phyloP scores from a whole-genome alignment of 345 rosid species.

The Limnanthes douglasii region DNA sequence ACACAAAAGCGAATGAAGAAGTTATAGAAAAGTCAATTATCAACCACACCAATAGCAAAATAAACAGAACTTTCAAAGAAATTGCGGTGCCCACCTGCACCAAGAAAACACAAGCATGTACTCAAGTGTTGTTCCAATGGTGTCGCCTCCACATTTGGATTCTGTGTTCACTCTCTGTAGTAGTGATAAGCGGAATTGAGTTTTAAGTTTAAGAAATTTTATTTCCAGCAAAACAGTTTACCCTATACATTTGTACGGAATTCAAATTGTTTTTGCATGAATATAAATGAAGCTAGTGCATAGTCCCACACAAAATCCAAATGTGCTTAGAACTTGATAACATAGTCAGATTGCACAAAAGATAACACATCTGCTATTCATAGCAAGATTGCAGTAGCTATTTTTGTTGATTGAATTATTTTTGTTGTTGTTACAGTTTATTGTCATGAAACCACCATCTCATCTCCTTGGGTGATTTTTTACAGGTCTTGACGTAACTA shows the following conservation, averaged over 20 bases:
- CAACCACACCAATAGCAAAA: constrained; percentile 66
- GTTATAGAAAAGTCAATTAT: constrained; percentile 31
- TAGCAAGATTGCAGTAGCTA: constrained; percentile 1
- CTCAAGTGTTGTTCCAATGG: constrained; percentile 34
- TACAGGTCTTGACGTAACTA: constrained; percentile 60
- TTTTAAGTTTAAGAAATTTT: too few relatives aligned
- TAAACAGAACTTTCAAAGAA: constrained; percentile 65
- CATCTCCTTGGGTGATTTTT: constrained; percentile 79
- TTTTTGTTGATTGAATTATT: too few relatives aligned
- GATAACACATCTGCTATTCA: too few relatives aligned
- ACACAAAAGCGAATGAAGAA: constrained; percentile 28
- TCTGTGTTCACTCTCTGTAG: constrained; percentile 59
- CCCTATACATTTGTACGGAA: too few relatives aligned
- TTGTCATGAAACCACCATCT: constrained; percentile 91
- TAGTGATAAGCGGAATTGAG: too few relatives aligned
- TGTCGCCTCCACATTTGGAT: constrained; percentile 69
- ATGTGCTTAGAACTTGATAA: too few relatives aligned
- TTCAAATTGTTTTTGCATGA: too few relatives aligned
- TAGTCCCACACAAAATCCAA: too few relatives aligned
- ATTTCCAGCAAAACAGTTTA: too few relatives aligned
- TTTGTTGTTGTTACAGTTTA: constrained; percentile 27
- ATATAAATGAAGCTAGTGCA: too few relatives aligned
- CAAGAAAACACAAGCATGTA: constrained; percentile 52
- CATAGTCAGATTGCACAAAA: too few relatives aligned
- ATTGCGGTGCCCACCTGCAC: constrained; percentile 69